Evolutionary conservation across 2,329 filamentous ascomycete species (phyloP).

Genomic region (Aspergillus nomiae): DNA sequence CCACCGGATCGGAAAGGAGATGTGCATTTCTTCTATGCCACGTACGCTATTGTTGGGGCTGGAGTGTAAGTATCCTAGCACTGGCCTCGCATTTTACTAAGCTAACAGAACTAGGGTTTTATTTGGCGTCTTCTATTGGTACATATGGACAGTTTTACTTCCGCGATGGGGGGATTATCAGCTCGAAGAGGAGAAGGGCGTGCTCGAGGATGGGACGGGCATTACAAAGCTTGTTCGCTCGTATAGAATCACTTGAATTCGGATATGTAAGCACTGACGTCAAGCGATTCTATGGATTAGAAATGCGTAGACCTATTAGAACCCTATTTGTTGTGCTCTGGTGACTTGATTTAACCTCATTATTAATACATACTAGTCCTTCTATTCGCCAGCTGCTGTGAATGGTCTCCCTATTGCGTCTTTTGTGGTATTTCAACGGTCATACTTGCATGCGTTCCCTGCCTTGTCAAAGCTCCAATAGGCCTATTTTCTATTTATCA

Average conservation of each 20-base stretch:
- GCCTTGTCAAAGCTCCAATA: conserved; percentile 1
- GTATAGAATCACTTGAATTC: conserved; percentile 12
- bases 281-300: not conserved
- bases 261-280: not conserved
- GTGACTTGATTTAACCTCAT: not conserved
- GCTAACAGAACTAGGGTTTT: conserved; percentile 50
- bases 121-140: conserved; percentile 68
- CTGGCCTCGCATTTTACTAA: conserved; percentile 13
- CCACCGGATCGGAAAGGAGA: conserved; percentile 52
- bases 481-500: conserved; percentile 30
- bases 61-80: conserved; percentile 39
- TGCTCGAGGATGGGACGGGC: conserved; percentile 67
- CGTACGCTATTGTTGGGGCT: conserved; percentile 56
- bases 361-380: not conserved
- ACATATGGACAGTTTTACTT: conserved; percentile 63
- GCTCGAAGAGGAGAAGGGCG: conserved; percentile 62
- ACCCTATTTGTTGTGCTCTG: not conserved
- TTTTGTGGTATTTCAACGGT: not conserved
- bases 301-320: conserved; percentile 1
- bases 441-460: not conserved
- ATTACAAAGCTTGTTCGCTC: conserved; percentile 59
- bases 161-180: conserved; percentile 62
- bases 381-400: not conserved
- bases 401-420: not conserved
- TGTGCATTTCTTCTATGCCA: conserved; percentile 53